Evolutionary conservation across 345 rosid species (phyloP), one percentile per base, ranked within the genome.

Genomic region (Ricinus communis): DNA sequence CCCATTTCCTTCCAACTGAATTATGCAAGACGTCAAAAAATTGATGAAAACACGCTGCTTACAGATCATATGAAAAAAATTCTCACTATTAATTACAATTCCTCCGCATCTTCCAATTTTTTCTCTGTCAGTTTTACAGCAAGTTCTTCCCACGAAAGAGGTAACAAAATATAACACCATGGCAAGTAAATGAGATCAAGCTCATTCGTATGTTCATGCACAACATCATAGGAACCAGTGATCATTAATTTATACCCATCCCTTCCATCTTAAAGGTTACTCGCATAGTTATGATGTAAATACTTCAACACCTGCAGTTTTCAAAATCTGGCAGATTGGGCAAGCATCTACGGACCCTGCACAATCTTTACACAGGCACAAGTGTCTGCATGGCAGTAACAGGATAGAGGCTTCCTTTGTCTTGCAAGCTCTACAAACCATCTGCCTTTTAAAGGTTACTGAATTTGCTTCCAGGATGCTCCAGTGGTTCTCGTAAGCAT

Each of bases 361-460:
- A 63, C 91, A 91, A 41, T 87, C 96, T 79, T 76, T 85, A 81
- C 93, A 90, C 75, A 90, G 78, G 58, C 90, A 80, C 80, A 90
- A 81, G 71, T 85, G 93, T 71, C 90, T 81, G 71, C 91, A 90
- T 5, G 93, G 96, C 83, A 83, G 77, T 64, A 87, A 69, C 80
- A 88, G 68, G 69, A 87, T 75, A 5, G 83, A 77, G 14, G 86
- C 90, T 73, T 83, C 91, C 72, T 76, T 86, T 0, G 52, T 71
- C 62, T 82, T 82, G 72, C 92, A 88, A 57, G 83, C 76, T 74
- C 76, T 81, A 85, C 91, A 87, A 65, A 66, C 71, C 72, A 78
- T 76, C 82, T 74, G 81, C 60, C 74, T 75, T 25, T 15, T 74
- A n/a, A n/a, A 43, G 61, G 62, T 46, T 45, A 38, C 33, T 12